Evolutionary conservation across 2,329 filamentous ascomycete species (phyloP).

Genomic region (Tolypocladium guangdongense): DNA sequence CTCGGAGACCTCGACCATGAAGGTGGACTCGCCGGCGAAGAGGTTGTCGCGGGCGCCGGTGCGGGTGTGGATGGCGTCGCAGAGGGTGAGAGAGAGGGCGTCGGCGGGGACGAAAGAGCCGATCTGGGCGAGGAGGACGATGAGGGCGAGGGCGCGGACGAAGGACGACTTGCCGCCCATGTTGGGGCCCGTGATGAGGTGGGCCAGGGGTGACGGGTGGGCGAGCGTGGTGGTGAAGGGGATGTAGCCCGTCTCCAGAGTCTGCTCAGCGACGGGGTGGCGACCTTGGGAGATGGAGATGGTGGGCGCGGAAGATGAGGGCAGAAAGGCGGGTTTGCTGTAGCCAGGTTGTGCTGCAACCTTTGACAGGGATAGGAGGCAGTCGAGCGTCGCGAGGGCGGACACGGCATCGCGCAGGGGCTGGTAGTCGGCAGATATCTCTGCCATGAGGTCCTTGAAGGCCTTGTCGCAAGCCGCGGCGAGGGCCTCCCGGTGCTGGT

Average conservation of each 20-base stretch:
- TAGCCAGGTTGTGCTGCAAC: slow-evolving; percentile 85
- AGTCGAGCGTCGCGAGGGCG: slow-evolving; percentile 78
- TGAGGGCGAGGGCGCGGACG: slow-evolving; percentile 82
- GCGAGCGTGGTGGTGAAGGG: slow-evolving; percentile 73
- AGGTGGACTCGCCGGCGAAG: slow-evolving; percentile 86
- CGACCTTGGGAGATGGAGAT: slow-evolving; percentile 58
- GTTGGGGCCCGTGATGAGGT: slow-evolving; percentile 92
- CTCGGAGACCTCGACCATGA: slow-evolving; percentile 96
- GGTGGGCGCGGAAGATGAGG: slow-evolving; percentile 50
- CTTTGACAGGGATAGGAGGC: slow-evolving; percentile 73
- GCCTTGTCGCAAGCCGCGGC: slow-evolving; percentile 84
- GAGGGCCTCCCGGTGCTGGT: slow-evolving; percentile 89
- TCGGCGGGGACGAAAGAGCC: slow-evolving; percentile 86
- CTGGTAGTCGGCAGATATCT: slow-evolving; percentile 78
- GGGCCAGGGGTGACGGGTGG: slow-evolving; percentile 54
- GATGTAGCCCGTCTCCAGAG: slow-evolving; percentile 77
- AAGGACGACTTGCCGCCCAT: slow-evolving; percentile 99
- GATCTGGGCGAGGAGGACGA: slow-evolving; percentile 88
- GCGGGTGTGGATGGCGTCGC: slow-evolving; percentile 87
- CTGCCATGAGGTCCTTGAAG: slow-evolving; percentile 58
- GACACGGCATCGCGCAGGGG: slow-evolving; percentile 80
- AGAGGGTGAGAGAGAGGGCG: slow-evolving; percentile 62
- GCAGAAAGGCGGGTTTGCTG: slow-evolving; percentile 58
- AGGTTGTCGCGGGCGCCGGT: slow-evolving; percentile 97
- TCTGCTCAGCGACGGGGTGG: slow-evolving; percentile 92